Conservation (phyloP, 306 rosid genomes). For the Malus domestica region ASM211411v1 NC_041805.1:7159501-7160000, state of each 20-base stretch:
- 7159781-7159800: slow-evolving; percentile 83
- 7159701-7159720: neutral
- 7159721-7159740: neutral
- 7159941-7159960: neutral
- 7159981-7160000: slow-evolving; percentile 53
- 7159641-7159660: neutral
- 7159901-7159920: neutral
- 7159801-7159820: slow-evolving; percentile 88
- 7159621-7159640: neutral
- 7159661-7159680: neutral
- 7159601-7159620: slow-evolving; percentile 24
- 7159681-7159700: neutral
- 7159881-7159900: slow-evolving; percentile 4
- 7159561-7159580: slow-evolving; percentile 78
- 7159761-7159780: slow-evolving; percentile 70
- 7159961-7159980: neutral
- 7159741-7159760: slow-evolving; percentile 24
- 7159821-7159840: slow-evolving; percentile 94
- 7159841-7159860: slow-evolving; percentile 40
- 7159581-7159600: slow-evolving; percentile 73
- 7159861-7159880: slow-evolving; percentile 46
- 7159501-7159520: slow-evolving; percentile 63
- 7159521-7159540: slow-evolving; percentile 43
- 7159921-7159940: neutral
- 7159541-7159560: slow-evolving; percentile 77